Base-by-base conservation (phyloP, 2,329 filamentous ascomycete species). In the Botrytis tulipae region DNA sequence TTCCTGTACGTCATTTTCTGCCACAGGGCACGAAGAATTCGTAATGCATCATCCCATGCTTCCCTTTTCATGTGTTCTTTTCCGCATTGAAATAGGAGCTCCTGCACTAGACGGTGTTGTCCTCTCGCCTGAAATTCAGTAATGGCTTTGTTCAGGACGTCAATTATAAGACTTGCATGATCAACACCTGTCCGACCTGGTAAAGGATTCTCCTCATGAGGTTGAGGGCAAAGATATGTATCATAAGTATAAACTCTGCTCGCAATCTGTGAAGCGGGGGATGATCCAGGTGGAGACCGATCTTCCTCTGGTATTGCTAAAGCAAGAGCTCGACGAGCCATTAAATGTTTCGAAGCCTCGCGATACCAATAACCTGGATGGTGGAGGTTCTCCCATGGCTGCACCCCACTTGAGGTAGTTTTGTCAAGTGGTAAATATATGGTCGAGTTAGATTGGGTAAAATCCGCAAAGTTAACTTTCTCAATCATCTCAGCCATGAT, bases 331-430 rank as follows among this genome's bases (percentile, higher is more conserved):
- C 88, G 85, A 14, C 90, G 86, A 25, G 85, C 83, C 5, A 84
- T 83, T 1, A 87, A 82, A 76, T 91, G 88, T n/a, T 85, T 85
- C 7, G 88, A 87, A 1, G 90, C 89, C 62, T 86, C 81, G 22
- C 88, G 87, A 76, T 89, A 90, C 89, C 90, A 92, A 78, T 92
- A 92, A 9, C 90, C 90, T 1, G 87, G 85, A 78, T 92, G 90
- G 75, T 92, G 90, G 10, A 92, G 83, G 54, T 86, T 80, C 76
- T 92, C 89, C 87, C 88, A 91, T 0, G 90, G 89, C 51, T 87
- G 86, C 8, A 91, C 79, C 20, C 88, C 86, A 59, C 87, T 82
- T 8, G 78, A 75, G 37, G 89, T 83, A 25, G 82, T 83, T 80
- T 90, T 91, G 74, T 92, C 90, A 0, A 89, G 86, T 48, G 82